Percentiles rank a stretch among this genome's conserved stretches.
These are phyloP conservation scores for Lasiodiplodia theobromae DNA, from an alignment of 2,329 filamentous ascomycete genomes.

Conservation along the genomic window DNA sequence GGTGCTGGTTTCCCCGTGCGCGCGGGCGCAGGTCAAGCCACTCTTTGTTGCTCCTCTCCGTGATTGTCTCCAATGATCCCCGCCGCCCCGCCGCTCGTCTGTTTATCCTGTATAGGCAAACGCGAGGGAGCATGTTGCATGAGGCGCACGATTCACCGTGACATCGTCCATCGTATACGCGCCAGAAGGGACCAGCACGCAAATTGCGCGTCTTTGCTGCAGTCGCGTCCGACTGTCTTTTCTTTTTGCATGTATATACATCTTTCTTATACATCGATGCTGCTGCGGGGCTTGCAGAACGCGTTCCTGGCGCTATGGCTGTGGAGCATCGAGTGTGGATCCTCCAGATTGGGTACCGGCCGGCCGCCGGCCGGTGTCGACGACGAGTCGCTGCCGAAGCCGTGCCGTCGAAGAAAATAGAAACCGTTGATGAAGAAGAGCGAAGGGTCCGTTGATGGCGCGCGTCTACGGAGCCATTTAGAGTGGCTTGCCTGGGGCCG, in stretches of 20 bases:
- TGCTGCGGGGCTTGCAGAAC: background rate
- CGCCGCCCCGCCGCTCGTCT: constrained; percentile 1
- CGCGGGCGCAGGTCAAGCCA: background rate
- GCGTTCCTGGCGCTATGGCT: constrained; percentile 9
- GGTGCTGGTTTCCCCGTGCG: background rate
- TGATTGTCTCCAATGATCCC: constrained; percentile 1
- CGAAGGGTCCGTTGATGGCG: background rate
- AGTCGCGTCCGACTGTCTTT: too few species aligned
- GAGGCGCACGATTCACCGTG: constrained; percentile 19
- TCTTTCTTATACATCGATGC: background rate
- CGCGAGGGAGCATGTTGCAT: constrained; percentile 15
- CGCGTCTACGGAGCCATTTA: background rate
- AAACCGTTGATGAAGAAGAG: background rate
- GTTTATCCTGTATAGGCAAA: constrained; percentile 11
- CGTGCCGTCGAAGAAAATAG: background rate
- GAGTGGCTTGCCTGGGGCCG: constrained; percentile 5
- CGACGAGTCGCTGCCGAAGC: too few species aligned
- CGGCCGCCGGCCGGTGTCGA: background rate
- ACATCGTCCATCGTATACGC: constrained; percentile 4
- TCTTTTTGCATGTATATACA: background rate
- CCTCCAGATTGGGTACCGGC: constrained; percentile 3
- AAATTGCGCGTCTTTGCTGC: background rate
- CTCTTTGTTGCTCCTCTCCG: background rate
- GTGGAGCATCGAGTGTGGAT: constrained; percentile 9
- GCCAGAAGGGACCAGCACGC: background rate